These are phyloP conservation scores for Cucurbita ficifolia DNA, from an alignment of 306 rosid genomes.

Conservation along the genomic window DNA sequence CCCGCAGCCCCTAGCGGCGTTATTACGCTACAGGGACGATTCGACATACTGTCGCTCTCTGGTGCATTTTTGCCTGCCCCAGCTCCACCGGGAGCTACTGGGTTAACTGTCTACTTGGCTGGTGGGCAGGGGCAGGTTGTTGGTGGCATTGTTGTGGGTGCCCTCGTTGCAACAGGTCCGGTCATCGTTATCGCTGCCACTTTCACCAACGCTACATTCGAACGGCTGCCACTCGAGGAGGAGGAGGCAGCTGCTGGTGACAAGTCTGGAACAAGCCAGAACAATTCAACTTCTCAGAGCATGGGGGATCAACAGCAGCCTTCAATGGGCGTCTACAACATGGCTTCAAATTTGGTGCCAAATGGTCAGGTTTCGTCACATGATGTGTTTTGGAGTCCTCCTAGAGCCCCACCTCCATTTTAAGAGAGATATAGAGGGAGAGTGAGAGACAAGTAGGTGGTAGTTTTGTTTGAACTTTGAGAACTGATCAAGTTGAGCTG, in stretches of 20 bases:
- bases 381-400: constrained; percentile 65
- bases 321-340: constrained; percentile 40
- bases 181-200: constrained; percentile 76
- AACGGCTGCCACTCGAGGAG: constrained; percentile 57
- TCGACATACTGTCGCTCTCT: constrained; percentile 53
- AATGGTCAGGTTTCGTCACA: constrained; percentile 66
- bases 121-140: constrained; percentile 84
- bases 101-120: constrained; percentile 48
- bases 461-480: constrained; percentile 4
- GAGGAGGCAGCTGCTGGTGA: constrained; percentile 13
- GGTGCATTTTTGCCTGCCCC: constrained; percentile 84
- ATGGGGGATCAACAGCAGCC: constrained; percentile 13
- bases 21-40: constrained; percentile 48
- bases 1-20: constrained; percentile 50
- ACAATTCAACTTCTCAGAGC: constrained; percentile 24
- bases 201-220: constrained; percentile 71
- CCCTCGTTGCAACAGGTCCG: constrained; percentile 59
- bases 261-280: constrained; percentile 8
- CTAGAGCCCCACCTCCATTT: constrained; percentile 43
- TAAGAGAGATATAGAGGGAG: constrained; percentile 5
- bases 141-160: constrained; percentile 64
- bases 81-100: constrained; percentile 63
- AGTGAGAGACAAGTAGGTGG: background rate
- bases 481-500: background rate
- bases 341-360: constrained; percentile 48